A percentile compares a stretch with the other conserved stretches of the same genome.
Conservation (phyloP, 176 grass and related monocot genomes). For the Hsuehochloa calcarea region DNA sequence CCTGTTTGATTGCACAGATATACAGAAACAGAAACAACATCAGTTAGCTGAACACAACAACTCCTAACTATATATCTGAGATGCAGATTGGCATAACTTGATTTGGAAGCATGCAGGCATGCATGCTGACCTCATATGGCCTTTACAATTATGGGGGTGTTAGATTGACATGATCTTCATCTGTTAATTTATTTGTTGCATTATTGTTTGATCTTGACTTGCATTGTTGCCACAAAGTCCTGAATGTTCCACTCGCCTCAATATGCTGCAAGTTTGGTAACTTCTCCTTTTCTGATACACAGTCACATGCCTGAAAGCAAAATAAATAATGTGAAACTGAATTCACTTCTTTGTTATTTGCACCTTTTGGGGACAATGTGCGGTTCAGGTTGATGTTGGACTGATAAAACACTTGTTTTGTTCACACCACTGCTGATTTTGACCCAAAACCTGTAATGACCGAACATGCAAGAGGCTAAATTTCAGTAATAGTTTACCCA, state of each 20-base stretch:
- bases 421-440: not conserved
- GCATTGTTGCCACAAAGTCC: not conserved
- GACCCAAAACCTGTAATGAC: slow-evolving; percentile 1
- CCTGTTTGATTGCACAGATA: not conserved
- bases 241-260: not conserved
- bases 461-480: not conserved
- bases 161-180: not conserved
- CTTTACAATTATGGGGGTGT: not conserved
- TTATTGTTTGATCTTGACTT: not conserved
- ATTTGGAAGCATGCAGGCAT: slow-evolving; percentile 18
- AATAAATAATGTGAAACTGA: not conserved
- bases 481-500: not conserved
- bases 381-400: not conserved
- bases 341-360: not conserved
- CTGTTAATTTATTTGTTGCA: not conserved
- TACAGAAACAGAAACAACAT: not conserved
- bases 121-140: not conserved
- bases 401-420: not conserved
- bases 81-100: not conserved
- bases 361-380: not conserved
- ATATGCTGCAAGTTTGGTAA: not conserved
- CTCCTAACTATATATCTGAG: not conserved
- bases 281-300: not conserved
- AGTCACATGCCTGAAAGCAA: not conserved
- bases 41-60: not conserved